These are phyloP conservation scores for Sanguinoderma infundibulare DNA, from an alignment of 1,284 basidiomycete species.

Conservation along the genomic window DNA sequence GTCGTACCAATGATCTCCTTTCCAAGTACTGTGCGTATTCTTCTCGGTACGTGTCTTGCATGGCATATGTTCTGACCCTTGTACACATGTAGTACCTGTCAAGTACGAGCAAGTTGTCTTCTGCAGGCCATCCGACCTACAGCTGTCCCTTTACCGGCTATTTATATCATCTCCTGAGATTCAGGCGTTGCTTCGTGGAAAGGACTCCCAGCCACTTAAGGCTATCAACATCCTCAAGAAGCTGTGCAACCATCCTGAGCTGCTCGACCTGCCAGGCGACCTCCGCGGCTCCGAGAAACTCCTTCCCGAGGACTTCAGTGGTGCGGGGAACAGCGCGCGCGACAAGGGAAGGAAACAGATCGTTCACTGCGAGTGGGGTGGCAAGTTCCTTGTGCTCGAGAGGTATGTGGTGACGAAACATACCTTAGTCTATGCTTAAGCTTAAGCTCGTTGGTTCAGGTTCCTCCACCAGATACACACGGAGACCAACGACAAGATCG, in stretches of 20 bases:
- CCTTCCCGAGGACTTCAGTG: conserved; percentile 85
- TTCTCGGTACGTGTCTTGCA: background rate
- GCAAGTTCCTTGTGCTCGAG: conserved; percentile 95
- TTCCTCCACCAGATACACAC: conserved; percentile 85
- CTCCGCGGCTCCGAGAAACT: conserved; percentile 84
- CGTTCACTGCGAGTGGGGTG: conserved; percentile 82
- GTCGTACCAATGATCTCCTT: conserved; percentile 94
- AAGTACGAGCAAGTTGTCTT: conserved; percentile 99
- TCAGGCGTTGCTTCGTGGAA: conserved; percentile 88
- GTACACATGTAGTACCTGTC: conserved; percentile 79
- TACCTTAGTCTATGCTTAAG: background rate
- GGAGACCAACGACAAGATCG: conserved; percentile 95
- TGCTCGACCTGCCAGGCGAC: conserved; percentile 88
- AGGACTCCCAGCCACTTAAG: conserved; percentile 94
- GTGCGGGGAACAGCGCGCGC: conserved; percentile 46
- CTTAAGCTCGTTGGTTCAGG: conserved; percentile 42
- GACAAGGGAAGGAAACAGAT: conserved; percentile 52
- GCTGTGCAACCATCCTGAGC: conserved; percentile 96
- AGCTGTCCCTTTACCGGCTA: conserved; percentile 87
- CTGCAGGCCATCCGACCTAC: conserved; percentile 89
- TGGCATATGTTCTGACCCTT: conserved; percentile 4
- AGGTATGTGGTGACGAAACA: conserved; percentile 53
- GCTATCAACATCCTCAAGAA: conserved; percentile 98
- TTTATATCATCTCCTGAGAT: conserved; percentile 97
- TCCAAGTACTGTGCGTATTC: conserved; percentile 89